Percentiles rank a stretch among this genome's conserved stretches.
Conservation (phyloP, 495 filamentous ascomycete genomes). For the Cudoniella acicularis region DNA sequence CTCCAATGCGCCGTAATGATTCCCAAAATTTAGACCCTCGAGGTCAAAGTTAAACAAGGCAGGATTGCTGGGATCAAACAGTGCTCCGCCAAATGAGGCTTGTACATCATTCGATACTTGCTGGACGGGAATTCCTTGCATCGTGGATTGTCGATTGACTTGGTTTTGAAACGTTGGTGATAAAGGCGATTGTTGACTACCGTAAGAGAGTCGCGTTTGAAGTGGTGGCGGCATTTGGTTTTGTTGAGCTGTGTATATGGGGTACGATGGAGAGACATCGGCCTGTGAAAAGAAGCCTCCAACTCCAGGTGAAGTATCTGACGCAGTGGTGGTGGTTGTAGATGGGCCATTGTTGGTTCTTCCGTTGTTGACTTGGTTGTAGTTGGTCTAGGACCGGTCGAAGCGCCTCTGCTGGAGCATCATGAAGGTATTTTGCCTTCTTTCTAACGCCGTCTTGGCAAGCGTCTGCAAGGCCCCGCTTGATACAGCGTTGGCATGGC, state of each 20-base stretch:
- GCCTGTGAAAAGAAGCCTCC: slow-evolving; percentile 22
- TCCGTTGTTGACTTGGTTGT: slow-evolving; percentile 35
- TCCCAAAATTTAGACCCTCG: slow-evolving; percentile 90
- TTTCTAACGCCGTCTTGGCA: slow-evolving; percentile 97
- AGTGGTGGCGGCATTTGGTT: slow-evolving; percentile 39
- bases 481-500: slow-evolving; percentile 91
- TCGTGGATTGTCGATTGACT: slow-evolving; percentile 25
- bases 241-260: slow-evolving; percentile 22
- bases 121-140: slow-evolving; percentile 32
- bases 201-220: slow-evolving; percentile 49
- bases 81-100: slow-evolving; percentile 47
- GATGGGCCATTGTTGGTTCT: slow-evolving; percentile 24
- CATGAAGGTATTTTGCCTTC: slow-evolving; percentile 98
- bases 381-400: slow-evolving; percentile 53
- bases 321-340: slow-evolving; percentile 8
- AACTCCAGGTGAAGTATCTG: slow-evolving; percentile 20
- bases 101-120: slow-evolving; percentile 36
- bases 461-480: slow-evolving; percentile 80
- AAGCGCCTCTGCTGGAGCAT: slow-evolving; percentile 75
- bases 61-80: slow-evolving; percentile 88
- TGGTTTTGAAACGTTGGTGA: slow-evolving; percentile 60
- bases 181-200: slow-evolving; percentile 62
- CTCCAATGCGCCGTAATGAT: slow-evolving; percentile 88
- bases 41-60: slow-evolving; percentile 91
- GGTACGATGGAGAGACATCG: slow-evolving; percentile 22